Base-by-base conservation (phyloP, 1,139 yeast species). In the Taphrina confusa region DNA sequence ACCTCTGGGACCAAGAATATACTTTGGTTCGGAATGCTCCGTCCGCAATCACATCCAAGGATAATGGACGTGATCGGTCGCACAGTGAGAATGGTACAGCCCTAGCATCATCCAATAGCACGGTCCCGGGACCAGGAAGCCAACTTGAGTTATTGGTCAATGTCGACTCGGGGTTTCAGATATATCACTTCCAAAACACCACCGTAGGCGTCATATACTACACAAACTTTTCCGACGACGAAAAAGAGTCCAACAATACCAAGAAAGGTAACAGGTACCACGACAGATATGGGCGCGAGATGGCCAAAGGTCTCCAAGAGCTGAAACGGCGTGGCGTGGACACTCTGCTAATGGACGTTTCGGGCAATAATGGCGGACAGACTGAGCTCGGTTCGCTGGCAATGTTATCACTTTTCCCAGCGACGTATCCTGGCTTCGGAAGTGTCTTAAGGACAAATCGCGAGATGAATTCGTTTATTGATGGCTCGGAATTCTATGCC, bases 361-460 rank as follows among this genome's bases (percentile, higher is more conserved):
- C 42, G 18, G 52, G 52, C 16, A 47, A 47, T 31, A 47, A 47
- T 34, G 52, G 52, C 6, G 52, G 52, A 16, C 39, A 20, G n/a
- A 47, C 52, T 20, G 52, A 47, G 22, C 42, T 47, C 2, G 52
- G 52, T 9, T 47, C 52, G 1, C 14, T 47, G 9, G 52, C 42
- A 3, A 47, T 47, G 42, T 16, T 47, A 20, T 47, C 39, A 2
- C 52, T 47, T 14, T 47, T 47, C 33, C 52, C 52, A 11, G 42
- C 28, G 11, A 31, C 31, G 16, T 47, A 47, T 18, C 52, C 52
- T 9, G 52, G 52, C 4, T 47, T 47, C 22, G 52, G 42, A 3
- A 47, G 31, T 20, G 42, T 34, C 30, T 4, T 47, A 18, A 31
- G 52, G 42, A 25, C 52, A 9, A 47, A 47, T 18, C 28, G 9